Evolutionary conservation across 768 basidiomycete genomes (phyloP).

Genomic region (Psilocybe azurescens): DNA sequence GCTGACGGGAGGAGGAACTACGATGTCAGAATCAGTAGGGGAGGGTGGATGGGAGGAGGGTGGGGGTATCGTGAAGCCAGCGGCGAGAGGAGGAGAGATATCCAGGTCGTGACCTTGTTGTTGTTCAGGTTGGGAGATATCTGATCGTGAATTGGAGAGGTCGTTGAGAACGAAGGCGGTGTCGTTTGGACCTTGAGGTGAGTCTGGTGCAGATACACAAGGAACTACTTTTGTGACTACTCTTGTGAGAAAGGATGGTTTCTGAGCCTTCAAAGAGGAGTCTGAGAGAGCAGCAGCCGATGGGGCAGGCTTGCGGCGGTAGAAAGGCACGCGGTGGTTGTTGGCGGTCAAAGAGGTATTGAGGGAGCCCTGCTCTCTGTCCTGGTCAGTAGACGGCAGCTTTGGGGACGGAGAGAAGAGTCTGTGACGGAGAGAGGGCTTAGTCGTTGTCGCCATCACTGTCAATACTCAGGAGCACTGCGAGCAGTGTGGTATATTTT

Average conservation of each 20-base stretch:
- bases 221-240: constrained; percentile 72
- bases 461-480: too few relatives aligned
- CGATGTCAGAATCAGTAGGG: constrained; percentile 34
- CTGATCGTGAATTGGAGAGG: constrained; percentile 19
- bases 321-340: constrained; percentile 46
- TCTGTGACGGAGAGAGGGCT: constrained; percentile 37
- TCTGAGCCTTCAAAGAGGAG: constrained; percentile 39
- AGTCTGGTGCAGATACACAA: constrained; percentile 57
- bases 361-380: constrained; percentile 47
- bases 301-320: constrained; percentile 46
- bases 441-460: constrained; percentile 18
- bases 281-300: constrained; percentile 40
- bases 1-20: constrained; percentile 45
- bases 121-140: constrained; percentile 16
- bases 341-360: constrained; percentile 42
- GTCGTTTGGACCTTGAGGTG: constrained; percentile 39
- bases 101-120: constrained; percentile 17
- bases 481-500: too few relatives aligned
- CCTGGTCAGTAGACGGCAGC: constrained; percentile 19
- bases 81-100: constrained; percentile 29
- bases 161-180: constrained; percentile 28
- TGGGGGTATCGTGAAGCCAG: constrained; percentile 33
- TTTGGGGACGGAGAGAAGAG: constrained; percentile 33
- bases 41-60: constrained; percentile 33
- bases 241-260: constrained; percentile 66